Conservation (phyloP, 1,284 basidiomycete genomes). For the Pascua sp. region DNA sequence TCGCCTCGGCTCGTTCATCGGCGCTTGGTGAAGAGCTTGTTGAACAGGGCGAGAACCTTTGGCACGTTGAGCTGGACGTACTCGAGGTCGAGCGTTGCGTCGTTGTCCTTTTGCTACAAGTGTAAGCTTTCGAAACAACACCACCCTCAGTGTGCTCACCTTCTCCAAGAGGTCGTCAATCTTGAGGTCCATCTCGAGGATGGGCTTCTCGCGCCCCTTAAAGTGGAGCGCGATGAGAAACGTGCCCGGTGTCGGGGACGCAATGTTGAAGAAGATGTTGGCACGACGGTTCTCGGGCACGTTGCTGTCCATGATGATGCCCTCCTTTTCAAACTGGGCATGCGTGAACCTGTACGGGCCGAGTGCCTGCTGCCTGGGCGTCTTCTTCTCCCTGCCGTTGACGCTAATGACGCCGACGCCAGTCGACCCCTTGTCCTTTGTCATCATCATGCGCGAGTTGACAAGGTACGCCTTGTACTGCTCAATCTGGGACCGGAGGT, state of each 20-base stretch:
- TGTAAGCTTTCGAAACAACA: slow-evolving; percentile 1
- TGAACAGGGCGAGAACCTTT: slow-evolving; percentile 84
- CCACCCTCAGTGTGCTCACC: slow-evolving; percentile 51
- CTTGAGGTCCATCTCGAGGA: slow-evolving; percentile 99
- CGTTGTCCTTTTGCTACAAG: slow-evolving; percentile 92
- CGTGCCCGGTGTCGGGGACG: slow-evolving; percentile 93
- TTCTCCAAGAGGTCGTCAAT: slow-evolving; percentile 98
- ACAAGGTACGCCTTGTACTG: slow-evolving; percentile 99
- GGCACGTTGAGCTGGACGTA: slow-evolving; percentile 97
- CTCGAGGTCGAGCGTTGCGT: slow-evolving; percentile 89
- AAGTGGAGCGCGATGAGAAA: slow-evolving; percentile 99
- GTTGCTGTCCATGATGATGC: slow-evolving; percentile 98
- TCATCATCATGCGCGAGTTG: slow-evolving; percentile 87
- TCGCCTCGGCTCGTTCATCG: not conserved
- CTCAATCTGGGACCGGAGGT: slow-evolving; percentile 90
- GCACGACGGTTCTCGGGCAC: slow-evolving; percentile 95
- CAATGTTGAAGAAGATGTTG: slow-evolving; percentile 98
- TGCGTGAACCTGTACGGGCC: slow-evolving; percentile 97
- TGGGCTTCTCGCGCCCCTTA: slow-evolving; percentile 98
- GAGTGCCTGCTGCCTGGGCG: slow-evolving; percentile 73
- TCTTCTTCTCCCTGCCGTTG: slow-evolving; percentile 96
- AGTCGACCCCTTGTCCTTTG: slow-evolving; percentile 72
- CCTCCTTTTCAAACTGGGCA: slow-evolving; percentile 96
- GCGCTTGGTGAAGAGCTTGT: slow-evolving; percentile 61
- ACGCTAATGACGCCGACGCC: slow-evolving; percentile 94